phyloP scores from a whole-genome alignment of 768 basidiomycete genomes.

The Rhodotorula paludigena region DNA sequence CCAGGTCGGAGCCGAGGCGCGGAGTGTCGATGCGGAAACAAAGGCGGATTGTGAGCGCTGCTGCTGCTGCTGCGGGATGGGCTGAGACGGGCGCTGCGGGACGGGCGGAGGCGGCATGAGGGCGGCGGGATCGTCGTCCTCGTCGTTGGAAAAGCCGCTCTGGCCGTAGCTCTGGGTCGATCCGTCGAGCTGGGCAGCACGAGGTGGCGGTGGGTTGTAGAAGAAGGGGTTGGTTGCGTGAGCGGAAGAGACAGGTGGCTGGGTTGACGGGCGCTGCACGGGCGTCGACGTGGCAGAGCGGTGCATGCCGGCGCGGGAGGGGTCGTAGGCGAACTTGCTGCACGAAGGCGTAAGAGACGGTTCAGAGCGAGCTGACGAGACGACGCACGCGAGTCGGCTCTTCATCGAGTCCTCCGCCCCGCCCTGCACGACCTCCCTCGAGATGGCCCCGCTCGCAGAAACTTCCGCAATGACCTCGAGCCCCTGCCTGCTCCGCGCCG shows the following conservation, averaged over 20 bases:
- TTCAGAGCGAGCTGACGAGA: not conserved
- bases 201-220: not conserved
- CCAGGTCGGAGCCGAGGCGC: not conserved
- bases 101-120: conserved; percentile 4
- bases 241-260: not conserved
- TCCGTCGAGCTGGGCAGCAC: not conserved
- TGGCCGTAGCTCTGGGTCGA: no score
- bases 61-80: not conserved
- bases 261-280: not conserved
- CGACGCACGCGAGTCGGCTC: not conserved
- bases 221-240: not conserved
- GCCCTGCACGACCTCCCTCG: not conserved
- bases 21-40: not conserved
- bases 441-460: not conserved
- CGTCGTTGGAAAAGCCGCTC: not conserved
- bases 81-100: not conserved
- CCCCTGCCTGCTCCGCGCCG: no score
- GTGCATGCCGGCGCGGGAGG: not conserved
- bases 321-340: conserved; percentile 12
- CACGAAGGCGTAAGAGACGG: not conserved
- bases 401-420: not conserved
- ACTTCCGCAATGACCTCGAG: no score
- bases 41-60: not conserved
- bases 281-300: not conserved
- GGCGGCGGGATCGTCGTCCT: not conserved